Percentiles rank a stretch among this genome's conserved stretches.
Evolutionary conservation across 2,329 filamentous ascomycete genomes (phyloP).

Genomic region (Cladosporium velox): DNA sequence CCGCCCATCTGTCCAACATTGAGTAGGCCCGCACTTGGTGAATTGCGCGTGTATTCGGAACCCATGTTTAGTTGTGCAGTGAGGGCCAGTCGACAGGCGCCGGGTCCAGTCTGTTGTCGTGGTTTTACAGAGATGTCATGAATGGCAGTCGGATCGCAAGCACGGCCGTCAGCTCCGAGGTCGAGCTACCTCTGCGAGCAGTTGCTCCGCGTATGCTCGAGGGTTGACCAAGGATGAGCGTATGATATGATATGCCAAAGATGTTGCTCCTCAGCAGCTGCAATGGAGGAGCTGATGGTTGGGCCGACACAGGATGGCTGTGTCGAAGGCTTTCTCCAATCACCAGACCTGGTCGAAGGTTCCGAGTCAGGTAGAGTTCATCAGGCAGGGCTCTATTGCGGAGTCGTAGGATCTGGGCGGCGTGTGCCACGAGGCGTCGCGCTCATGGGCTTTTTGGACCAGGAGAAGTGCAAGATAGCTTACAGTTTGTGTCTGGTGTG

Average conservation of each 20-base stretch:
- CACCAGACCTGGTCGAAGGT: constrained; percentile 9
- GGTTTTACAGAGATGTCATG: constrained; percentile 1
- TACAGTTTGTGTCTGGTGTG: constrained; percentile 9
- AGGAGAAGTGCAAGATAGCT: constrained; percentile 1
- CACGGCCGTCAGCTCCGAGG: not conserved
- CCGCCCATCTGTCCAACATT: constrained; percentile 27
- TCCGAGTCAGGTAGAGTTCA: constrained; percentile 15
- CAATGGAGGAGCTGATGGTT: not conserved
- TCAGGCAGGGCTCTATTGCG: constrained; percentile 15
- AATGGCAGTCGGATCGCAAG: not conserved
- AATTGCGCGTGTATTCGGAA: constrained; percentile 25
- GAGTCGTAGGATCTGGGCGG: constrained; percentile 13
- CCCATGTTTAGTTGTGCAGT: constrained; percentile 20
- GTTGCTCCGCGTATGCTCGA: not conserved
- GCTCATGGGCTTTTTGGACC: not conserved
- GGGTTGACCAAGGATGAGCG: not conserved
- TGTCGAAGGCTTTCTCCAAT: not conserved
- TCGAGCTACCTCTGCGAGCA: not conserved
- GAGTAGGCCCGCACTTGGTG: constrained; percentile 28
- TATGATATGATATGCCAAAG: not conserved
- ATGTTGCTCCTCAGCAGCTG: not conserved
- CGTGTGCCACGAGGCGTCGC: not conserved
- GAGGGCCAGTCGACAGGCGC: not conserved
- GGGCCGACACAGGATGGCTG: not conserved
- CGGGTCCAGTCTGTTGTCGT: not conserved